Conservation (phyloP, 257 asterid species). For the Forsythia viridissima region DNA sequence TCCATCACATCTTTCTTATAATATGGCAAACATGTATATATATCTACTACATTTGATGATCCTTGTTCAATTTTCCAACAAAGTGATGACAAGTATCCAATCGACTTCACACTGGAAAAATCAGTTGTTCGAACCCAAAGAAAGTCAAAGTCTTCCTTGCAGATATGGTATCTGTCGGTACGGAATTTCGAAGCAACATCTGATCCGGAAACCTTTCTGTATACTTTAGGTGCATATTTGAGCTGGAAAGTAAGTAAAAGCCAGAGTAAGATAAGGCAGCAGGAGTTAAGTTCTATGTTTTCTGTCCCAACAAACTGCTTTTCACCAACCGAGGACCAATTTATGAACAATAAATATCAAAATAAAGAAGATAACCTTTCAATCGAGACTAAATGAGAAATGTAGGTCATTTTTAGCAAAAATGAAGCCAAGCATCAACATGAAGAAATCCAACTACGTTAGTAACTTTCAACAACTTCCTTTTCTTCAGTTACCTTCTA, state of each 20-base stretch:
- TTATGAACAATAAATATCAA: neutral
- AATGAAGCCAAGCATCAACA: neutral
- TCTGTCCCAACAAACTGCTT: neutral
- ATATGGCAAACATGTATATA: constrained; percentile 52
- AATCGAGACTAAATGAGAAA: neutral
- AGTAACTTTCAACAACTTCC: neutral
- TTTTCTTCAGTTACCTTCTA: too few relatives aligned
- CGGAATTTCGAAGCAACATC: constrained; percentile 61
- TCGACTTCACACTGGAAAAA: constrained; percentile 65
- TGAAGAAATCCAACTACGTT: neutral
- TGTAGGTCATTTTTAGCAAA: neutral
- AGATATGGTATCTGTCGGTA: constrained; percentile 62
- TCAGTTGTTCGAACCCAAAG: constrained; percentile 91
- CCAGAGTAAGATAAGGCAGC: constrained; percentile 1
- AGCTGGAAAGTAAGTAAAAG: constrained; percentile 44
- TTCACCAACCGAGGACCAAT: neutral
- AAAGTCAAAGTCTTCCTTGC: constrained; percentile 75
- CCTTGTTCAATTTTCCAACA: constrained; percentile 68
- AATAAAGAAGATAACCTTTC: neutral
- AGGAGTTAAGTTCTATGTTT: neutral
- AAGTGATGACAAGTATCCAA: constrained; percentile 72
- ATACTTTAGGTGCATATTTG: constrained; percentile 80
- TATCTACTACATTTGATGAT: constrained; percentile 38
- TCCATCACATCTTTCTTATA: constrained; percentile 39
- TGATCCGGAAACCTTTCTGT: constrained; percentile 64